Evolutionary conservation across 164 flowering plant genomes (phyloP).

Genomic region (grape (Vitis vinifera)): ASM3070453v1 NC_081808.1:3372501-3373000

Average conservation of each 20-base stretch:
- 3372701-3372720: slow-evolving; percentile 57
- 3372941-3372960: too few relatives aligned
- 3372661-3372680: slow-evolving; percentile 46
- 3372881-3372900: neutral
- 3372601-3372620: slow-evolving; percentile 74
- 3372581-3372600: slow-evolving; percentile 58
- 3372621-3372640: slow-evolving; percentile 27
- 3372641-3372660: slow-evolving; percentile 38
- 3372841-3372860: neutral
- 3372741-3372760: neutral
- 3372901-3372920: too few relatives aligned
- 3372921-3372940: too few relatives aligned
- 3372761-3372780: neutral
- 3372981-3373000: too few relatives aligned
- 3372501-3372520: slow-evolving; percentile 52
- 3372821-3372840: too few relatives aligned
- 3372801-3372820: too few relatives aligned
- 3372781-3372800: too few relatives aligned
- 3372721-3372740: too few relatives aligned
- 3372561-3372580: slow-evolving; percentile 36
- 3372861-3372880: neutral
- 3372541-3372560: slow-evolving; percentile 13
- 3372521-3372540: slow-evolving; percentile 28
- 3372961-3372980: too few relatives aligned
- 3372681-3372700: slow-evolving; percentile 68